phyloP scores from a whole-genome alignment of 1,139 yeast genomes.

The Blastobotrys ciferrii region DNA sequence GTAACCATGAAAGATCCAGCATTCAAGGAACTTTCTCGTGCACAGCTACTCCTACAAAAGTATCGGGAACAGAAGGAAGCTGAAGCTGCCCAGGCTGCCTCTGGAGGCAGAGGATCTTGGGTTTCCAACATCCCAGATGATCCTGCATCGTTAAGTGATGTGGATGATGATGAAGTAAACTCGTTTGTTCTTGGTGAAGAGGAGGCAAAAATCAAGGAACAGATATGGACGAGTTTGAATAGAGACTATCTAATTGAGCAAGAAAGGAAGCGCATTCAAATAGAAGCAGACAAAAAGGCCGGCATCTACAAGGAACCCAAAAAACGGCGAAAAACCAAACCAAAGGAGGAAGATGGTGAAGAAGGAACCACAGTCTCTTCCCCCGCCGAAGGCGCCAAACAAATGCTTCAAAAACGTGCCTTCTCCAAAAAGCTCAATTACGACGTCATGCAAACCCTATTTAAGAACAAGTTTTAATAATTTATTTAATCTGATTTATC shows the following conservation, averaged over 20 bases:
- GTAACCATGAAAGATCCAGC: slow-evolving; percentile 24
- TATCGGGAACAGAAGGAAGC: slow-evolving; percentile 11
- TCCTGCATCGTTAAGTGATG: slow-evolving; percentile 64
- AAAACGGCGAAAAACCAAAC: slow-evolving; percentile 33
- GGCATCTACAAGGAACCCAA: slow-evolving; percentile 40
- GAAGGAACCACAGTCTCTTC: slow-evolving; percentile 43
- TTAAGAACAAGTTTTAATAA: slow-evolving; percentile 33
- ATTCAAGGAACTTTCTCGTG: slow-evolving; percentile 17
- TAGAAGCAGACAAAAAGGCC: slow-evolving; percentile 71
- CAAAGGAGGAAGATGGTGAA: slow-evolving; percentile 20
- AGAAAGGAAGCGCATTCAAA: slow-evolving; percentile 77
- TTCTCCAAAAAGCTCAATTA: slow-evolving; percentile 88
- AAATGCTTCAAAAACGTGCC: slow-evolving; percentile 60
- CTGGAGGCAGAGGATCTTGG: slow-evolving; percentile 17
- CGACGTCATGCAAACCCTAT: slow-evolving; percentile 67
- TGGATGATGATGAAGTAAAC: slow-evolving; percentile 77
- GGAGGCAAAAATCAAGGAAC: slow-evolving; percentile 67
- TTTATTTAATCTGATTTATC: background rate
- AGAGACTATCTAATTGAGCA: slow-evolving; percentile 83
- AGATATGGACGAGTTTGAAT: slow-evolving; percentile 85
- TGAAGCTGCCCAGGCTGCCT: slow-evolving; percentile 27
- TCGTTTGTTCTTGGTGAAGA: slow-evolving; percentile 58
- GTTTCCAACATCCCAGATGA: slow-evolving; percentile 57
- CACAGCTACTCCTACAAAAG: slow-evolving; percentile 11
- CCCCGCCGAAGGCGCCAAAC: slow-evolving; percentile 70